Conservation (phyloP, 2,329 filamentous ascomycete genomes). For the Sordariomycetes sp. region DNA sequence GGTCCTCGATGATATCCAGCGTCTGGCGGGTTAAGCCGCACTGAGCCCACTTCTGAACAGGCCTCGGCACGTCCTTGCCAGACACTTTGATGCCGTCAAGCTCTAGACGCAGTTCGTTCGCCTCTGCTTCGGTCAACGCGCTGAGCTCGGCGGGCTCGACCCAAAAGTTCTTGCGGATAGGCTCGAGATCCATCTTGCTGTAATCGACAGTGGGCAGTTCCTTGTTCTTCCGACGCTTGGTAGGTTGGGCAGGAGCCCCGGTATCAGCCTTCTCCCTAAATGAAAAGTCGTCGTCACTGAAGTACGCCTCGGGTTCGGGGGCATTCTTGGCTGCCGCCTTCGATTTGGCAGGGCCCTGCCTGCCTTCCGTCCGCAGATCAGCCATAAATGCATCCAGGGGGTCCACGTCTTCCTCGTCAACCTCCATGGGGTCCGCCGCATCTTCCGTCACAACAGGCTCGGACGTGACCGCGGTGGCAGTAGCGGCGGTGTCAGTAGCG, state of each 20-base stretch:
- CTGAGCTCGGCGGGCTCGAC: slow-evolving; percentile 77
- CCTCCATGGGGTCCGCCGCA: slow-evolving; percentile 39
- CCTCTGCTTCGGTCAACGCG: slow-evolving; percentile 74
- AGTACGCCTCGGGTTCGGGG: slow-evolving; percentile 73
- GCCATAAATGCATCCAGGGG: slow-evolving; percentile 98
- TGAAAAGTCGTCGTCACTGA: slow-evolving; percentile 70
- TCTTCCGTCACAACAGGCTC: slow-evolving; percentile 6
- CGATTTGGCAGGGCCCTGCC: slow-evolving; percentile 9
- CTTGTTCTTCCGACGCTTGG: slow-evolving; percentile 73
- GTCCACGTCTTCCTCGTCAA: slow-evolving; percentile 51
- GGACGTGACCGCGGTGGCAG: slow-evolving; percentile 9
- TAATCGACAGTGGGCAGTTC: slow-evolving; percentile 87
- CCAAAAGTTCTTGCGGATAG: slow-evolving; percentile 92
- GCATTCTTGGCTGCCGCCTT: slow-evolving; percentile 32
- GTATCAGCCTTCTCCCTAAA: slow-evolving; percentile 36
- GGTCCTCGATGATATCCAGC: slow-evolving; percentile 68
- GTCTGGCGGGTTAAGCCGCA: slow-evolving; percentile 83
- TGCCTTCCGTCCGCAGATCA: slow-evolving; percentile 29
- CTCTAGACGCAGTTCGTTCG: slow-evolving; percentile 71
- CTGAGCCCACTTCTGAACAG: slow-evolving; percentile 93
- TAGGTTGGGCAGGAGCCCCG: slow-evolving; percentile 38
- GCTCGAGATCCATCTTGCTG: slow-evolving; percentile 71
- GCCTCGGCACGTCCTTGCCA: slow-evolving; percentile 80
- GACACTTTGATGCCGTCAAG: slow-evolving; percentile 92
- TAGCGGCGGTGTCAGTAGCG: slow-evolving; percentile 7